Conservation (phyloP, 805 yeast species). For the Kodamaea leandrae region DNA sequence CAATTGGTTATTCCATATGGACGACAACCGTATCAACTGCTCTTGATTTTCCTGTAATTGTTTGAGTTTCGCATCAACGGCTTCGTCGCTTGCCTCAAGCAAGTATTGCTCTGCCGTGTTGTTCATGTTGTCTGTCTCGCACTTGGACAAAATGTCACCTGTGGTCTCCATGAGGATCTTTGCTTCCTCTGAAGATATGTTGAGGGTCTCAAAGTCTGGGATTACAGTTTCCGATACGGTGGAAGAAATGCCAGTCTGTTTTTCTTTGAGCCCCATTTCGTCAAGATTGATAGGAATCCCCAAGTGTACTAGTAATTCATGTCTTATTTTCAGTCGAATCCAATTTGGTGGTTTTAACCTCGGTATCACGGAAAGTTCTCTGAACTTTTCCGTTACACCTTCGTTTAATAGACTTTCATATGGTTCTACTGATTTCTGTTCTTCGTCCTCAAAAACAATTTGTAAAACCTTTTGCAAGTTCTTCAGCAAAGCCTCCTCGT, state of each 20-base stretch:
- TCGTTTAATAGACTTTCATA: slow-evolving; percentile 22
- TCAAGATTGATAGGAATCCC: slow-evolving; percentile 75
- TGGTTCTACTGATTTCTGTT: not conserved
- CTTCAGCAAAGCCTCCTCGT: slow-evolving; percentile 12
- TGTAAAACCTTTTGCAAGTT: slow-evolving; percentile 11
- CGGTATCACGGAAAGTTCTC: slow-evolving; percentile 47
- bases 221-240: slow-evolving; percentile 9
- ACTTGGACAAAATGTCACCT: slow-evolving; percentile 22
- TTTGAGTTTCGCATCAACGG: slow-evolving; percentile 29
- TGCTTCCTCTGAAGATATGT: slow-evolving; percentile 28
- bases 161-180: slow-evolving; percentile 25
- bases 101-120: slow-evolving; percentile 30
- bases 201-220: slow-evolving; percentile 35
- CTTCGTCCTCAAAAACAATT: slow-evolving; percentile 10
- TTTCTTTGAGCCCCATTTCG: slow-evolving; percentile 31
- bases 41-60: slow-evolving; percentile 27
- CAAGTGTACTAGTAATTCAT: slow-evolving; percentile 58
- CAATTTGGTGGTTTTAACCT: slow-evolving; percentile 62
- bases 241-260: not conserved
- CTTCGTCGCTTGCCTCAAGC: slow-evolving; percentile 17
- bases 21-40: slow-evolving; percentile 26
- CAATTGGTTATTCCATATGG: slow-evolving; percentile 53
- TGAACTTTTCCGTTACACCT: slow-evolving; percentile 41
- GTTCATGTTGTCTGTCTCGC: slow-evolving; percentile 35
- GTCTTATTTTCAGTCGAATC: slow-evolving; percentile 63